A percentile compares a stretch with the other conserved stretches of the same genome.
These are phyloP conservation scores for Malus hybrid DNA, from an alignment of 331 rosid species.

Conservation along the genomic window DNA sequence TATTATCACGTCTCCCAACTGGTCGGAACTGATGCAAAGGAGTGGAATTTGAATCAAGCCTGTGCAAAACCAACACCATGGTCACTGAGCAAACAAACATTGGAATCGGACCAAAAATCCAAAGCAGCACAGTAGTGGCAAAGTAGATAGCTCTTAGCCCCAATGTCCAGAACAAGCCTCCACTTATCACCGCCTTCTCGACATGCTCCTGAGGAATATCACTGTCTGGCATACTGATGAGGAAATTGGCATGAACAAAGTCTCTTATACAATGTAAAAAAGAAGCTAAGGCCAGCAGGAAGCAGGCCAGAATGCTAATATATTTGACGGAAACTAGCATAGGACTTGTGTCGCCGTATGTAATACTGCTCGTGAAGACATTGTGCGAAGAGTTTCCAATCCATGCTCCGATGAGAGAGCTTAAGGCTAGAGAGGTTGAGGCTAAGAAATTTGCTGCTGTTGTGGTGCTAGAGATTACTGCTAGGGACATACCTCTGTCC, in stretches of 20 bases:
- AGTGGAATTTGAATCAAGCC: constrained; percentile 1
- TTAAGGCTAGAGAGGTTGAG: background rate
- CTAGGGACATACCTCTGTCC: constrained; percentile 4
- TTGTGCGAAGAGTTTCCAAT: background rate
- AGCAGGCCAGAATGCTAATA: constrained; percentile 7
- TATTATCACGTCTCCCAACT: background rate
- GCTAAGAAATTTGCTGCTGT: constrained; percentile 14
- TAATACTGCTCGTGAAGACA: background rate
- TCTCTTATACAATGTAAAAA: constrained; percentile 3
- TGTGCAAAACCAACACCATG: background rate
- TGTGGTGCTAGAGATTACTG: constrained; percentile 2
- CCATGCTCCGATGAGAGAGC: constrained; percentile 11
- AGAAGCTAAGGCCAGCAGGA: constrained; percentile 5
- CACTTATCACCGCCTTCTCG: background rate
- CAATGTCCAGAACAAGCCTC: constrained; percentile 2
- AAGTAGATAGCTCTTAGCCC: constrained; percentile 8
- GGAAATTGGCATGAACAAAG: constrained; percentile 11
- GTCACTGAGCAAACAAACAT: constrained; percentile 6
- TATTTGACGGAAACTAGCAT: background rate
- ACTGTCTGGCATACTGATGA: constrained; percentile 9
- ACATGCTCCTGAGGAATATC: constrained; percentile 5
- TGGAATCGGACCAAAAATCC: constrained; percentile 6
- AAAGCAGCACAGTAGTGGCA: constrained; percentile 2
- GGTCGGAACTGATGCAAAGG: constrained; percentile 1
- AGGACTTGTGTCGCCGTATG: constrained; percentile 1